Evolutionary conservation across 352 stramenopile genomes (phyloP).

Genomic region (Phytopythium sindhum): DNA sequence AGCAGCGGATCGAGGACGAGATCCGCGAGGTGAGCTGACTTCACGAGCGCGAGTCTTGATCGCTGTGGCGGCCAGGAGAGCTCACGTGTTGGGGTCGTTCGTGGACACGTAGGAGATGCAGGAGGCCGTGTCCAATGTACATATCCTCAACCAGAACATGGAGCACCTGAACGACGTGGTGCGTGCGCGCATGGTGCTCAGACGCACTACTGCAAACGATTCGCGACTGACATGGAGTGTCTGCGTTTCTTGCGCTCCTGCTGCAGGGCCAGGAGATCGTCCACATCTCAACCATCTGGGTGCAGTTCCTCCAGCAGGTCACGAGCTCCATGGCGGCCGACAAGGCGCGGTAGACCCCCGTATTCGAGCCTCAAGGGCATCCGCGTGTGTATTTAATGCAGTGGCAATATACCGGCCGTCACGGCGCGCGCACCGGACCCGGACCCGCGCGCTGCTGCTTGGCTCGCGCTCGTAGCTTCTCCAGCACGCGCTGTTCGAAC

Average conservation of each 20-base stretch:
- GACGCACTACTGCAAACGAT: background rate
- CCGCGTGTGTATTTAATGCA: slow-evolving; percentile 7
- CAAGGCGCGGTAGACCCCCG: slow-evolving; percentile 21
- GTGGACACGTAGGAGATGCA: slow-evolving; percentile 53
- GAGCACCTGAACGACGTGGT: slow-evolving; percentile 83
- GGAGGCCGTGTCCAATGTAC: slow-evolving; percentile 75
- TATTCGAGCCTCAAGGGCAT: background rate
- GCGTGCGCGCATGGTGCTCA: slow-evolving; percentile 4
- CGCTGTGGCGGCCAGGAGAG: background rate
- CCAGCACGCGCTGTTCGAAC: slow-evolving; percentile 54
- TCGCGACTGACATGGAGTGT: background rate
- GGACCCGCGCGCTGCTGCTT: slow-evolving; percentile 28
- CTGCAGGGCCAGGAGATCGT: slow-evolving; percentile 67
- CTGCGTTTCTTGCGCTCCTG: background rate
- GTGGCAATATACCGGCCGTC: slow-evolving; percentile 10
- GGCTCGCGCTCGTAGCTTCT: slow-evolving; percentile 37
- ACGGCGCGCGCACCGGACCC: slow-evolving; percentile 11
- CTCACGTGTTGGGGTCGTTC: background rate
- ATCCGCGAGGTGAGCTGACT: slow-evolving; percentile 51
- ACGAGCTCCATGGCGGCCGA: slow-evolving; percentile 27
- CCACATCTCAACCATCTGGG: slow-evolving; percentile 69
- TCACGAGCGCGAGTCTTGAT: too few species aligned
- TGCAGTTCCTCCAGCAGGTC: slow-evolving; percentile 61
- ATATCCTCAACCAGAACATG: slow-evolving; percentile 79
- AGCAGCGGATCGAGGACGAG: slow-evolving; percentile 63